Evolutionary conservation across 495 filamentous ascomycete genomes (phyloP).

Genomic region (Aspergillus ellipticus): DNA sequence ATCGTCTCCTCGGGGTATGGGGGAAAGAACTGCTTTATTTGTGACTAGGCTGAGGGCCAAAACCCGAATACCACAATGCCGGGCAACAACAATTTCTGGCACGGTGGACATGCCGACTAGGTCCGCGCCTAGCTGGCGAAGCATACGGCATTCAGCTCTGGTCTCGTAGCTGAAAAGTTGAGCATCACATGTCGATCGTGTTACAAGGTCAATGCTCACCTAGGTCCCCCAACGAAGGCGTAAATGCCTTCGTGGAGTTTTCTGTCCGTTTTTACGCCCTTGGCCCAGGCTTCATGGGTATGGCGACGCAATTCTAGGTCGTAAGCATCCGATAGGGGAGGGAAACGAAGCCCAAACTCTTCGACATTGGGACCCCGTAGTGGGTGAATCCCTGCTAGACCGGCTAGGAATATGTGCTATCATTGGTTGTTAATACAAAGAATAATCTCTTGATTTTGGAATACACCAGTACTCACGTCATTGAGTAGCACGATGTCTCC

Average conservation of each 20-base stretch:
- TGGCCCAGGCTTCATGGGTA: slow-evolving; percentile 59
- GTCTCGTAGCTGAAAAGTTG: slow-evolving; percentile 62
- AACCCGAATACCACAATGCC: slow-evolving; percentile 67
- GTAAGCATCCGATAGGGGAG: slow-evolving; percentile 71
- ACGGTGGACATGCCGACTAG: slow-evolving; percentile 78
- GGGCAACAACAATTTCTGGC: slow-evolving; percentile 70
- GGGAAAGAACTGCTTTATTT: slow-evolving; percentile 64
- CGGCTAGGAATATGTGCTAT: slow-evolving; percentile 72
- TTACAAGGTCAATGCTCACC: slow-evolving; percentile 34
- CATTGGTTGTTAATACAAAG: slow-evolving; percentile 23
- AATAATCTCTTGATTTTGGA: neutral
- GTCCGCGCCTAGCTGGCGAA: slow-evolving; percentile 63
- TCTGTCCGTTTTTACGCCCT: slow-evolving; percentile 35
- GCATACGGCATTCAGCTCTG: slow-evolving; percentile 71
- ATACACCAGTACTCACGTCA: slow-evolving; percentile 49
- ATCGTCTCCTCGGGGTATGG: slow-evolving; percentile 60
- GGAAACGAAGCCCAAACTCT: slow-evolving; percentile 67
- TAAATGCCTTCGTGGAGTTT: slow-evolving; percentile 71
- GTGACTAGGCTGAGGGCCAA: slow-evolving; percentile 75
- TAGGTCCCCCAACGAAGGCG: slow-evolving; percentile 70
- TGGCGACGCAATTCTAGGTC: slow-evolving; percentile 62
- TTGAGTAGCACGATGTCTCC: slow-evolving; percentile 72
- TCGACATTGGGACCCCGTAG: slow-evolving; percentile 68
- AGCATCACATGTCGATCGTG: neutral
- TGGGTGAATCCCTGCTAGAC: slow-evolving; percentile 64